These are phyloP conservation scores for Telopea speciosissima DNA, from an alignment of 177 flowering plant species.

Conservation along the genomic window DNA sequence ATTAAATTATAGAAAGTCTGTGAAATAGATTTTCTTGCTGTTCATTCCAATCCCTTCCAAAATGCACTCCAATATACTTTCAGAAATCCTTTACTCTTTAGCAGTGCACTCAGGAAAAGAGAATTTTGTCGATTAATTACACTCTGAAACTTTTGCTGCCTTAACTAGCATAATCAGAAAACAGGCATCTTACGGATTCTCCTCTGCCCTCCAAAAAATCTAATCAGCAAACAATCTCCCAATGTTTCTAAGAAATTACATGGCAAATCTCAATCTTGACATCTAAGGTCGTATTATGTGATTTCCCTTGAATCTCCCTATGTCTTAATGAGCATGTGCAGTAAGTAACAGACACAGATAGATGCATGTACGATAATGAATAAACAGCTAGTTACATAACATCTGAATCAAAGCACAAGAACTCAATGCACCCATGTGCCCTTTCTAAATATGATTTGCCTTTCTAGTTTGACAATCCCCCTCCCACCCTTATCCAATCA, in stretches of 20 bases:
- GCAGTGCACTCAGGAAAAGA: not conserved
- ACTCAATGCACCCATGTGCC: not conserved
- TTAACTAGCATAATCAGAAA: too few relatives aligned
- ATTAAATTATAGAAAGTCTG: not conserved
- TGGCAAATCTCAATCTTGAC: not conserved
- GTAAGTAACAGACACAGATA: not conserved
- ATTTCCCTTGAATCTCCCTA: not conserved
- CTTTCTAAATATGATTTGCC: not conserved
- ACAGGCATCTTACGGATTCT: too few relatives aligned
- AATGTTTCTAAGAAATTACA: too few relatives aligned
- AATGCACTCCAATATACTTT: not conserved
- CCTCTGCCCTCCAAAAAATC: too few relatives aligned
- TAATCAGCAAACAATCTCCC: too few relatives aligned
- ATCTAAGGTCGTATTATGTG: not conserved
- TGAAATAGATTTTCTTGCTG: not conserved
- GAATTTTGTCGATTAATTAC: too few relatives aligned
- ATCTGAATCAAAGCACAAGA: not conserved
- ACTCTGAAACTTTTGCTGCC: too few relatives aligned
- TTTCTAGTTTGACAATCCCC: not conserved
- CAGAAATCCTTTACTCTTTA: not conserved
- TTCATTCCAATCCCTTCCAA: not conserved
- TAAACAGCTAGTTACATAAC: too few relatives aligned
- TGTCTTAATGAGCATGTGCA: not conserved
- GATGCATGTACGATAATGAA: not conserved
- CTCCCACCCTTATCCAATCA: not conserved